These are phyloP conservation scores for Symbiodinium pilosum DNA, from an alignment of 73 alveolate genomes.

Conservation along the genomic window DNA sequence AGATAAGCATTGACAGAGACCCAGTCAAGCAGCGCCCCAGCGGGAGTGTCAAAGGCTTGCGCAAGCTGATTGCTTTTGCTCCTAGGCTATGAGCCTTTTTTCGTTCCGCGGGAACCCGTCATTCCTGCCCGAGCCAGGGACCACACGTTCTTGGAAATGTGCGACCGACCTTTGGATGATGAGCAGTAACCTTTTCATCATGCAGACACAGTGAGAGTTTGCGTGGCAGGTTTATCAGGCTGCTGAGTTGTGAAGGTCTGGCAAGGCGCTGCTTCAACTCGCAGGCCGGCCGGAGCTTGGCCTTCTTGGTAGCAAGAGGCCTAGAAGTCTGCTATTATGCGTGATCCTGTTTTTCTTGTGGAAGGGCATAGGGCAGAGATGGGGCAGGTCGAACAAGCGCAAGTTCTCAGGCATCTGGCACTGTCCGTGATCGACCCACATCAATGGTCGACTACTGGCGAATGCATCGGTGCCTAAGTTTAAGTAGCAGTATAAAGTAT, in stretches of 20 bases:
- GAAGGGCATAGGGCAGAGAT: too few relatives aligned
- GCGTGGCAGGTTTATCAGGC: neutral
- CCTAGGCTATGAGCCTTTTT: slow-evolving; percentile 85
- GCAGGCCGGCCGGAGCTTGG: slow-evolving; percentile 78
- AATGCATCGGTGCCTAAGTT: neutral
- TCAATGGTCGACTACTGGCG: slow-evolving; percentile 34
- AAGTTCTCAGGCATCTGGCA: slow-evolving; percentile 68
- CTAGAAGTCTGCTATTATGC: neutral
- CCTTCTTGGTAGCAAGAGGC: slow-evolving; percentile 47
- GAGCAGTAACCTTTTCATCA: neutral
- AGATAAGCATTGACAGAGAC: too few relatives aligned
- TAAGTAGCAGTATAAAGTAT: neutral
- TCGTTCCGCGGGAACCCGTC: slow-evolving; percentile 43
- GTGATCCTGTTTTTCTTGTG: too few relatives aligned
- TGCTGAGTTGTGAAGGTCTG: neutral
- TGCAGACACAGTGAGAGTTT: neutral
- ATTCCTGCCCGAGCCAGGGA: neutral
- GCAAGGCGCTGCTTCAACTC: slow-evolving; percentile 29
- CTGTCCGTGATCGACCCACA: slow-evolving; percentile 47
- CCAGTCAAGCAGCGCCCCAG: too few relatives aligned
- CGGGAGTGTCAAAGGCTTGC: too few relatives aligned
- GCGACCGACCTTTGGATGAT: slow-evolving; percentile 51
- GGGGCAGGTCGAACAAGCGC: too few relatives aligned
- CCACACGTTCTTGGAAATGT: neutral
- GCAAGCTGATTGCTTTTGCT: neutral